Conservation (phyloP, 495 filamentous ascomycete genomes). For the Aspergillus taichungensis region DNA sequence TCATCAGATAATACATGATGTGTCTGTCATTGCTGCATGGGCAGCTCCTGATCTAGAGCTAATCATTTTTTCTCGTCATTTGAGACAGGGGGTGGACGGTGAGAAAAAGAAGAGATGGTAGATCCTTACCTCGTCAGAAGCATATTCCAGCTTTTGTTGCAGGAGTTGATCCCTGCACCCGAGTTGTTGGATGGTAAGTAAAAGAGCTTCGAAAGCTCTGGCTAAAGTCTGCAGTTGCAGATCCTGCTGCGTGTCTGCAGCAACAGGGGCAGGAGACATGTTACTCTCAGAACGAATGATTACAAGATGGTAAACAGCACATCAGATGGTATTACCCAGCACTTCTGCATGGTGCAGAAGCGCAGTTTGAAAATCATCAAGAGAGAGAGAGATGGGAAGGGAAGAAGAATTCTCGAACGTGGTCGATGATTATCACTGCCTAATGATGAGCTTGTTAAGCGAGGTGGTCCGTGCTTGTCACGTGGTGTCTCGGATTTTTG, state of each 20-base stretch:
- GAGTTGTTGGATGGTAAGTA: slow-evolving; percentile 41
- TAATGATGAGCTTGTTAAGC: slow-evolving; percentile 19
- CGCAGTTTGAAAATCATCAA: slow-evolving; percentile 10
- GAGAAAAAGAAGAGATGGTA: slow-evolving; percentile 2
- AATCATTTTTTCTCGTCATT: slow-evolving; percentile 45
- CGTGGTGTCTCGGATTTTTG: slow-evolving; percentile 13
- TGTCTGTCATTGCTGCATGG: slow-evolving; percentile 41
- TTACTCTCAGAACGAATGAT: slow-evolving; percentile 8
- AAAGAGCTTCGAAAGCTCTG: slow-evolving; percentile 40
- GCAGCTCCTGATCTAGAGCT: slow-evolving; percentile 54
- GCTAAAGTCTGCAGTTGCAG: slow-evolving; percentile 35
- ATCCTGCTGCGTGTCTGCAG: slow-evolving; percentile 26
- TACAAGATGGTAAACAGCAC: slow-evolving; percentile 19
- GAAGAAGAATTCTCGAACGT: slow-evolving; percentile 1
- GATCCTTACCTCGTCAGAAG: slow-evolving; percentile 39
- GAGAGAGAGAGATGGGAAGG: slow-evolving; percentile 8
- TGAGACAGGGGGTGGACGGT: slow-evolving; percentile 21
- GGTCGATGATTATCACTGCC: slow-evolving; percentile 1
- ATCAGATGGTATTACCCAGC: slow-evolving; percentile 10
- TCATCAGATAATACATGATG: slow-evolving; percentile 46
- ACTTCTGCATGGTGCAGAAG: slow-evolving; percentile 24
- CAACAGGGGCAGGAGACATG: slow-evolving; percentile 32
- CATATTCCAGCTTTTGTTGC: slow-evolving; percentile 31
- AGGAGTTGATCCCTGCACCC: slow-evolving; percentile 35
- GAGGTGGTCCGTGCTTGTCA: slow-evolving; percentile 32